These are phyloP conservation scores for Trichocladium antarcticum DNA, from an alignment of 495 filamentous ascomycete genomes.

Conservation along the genomic window DNA sequence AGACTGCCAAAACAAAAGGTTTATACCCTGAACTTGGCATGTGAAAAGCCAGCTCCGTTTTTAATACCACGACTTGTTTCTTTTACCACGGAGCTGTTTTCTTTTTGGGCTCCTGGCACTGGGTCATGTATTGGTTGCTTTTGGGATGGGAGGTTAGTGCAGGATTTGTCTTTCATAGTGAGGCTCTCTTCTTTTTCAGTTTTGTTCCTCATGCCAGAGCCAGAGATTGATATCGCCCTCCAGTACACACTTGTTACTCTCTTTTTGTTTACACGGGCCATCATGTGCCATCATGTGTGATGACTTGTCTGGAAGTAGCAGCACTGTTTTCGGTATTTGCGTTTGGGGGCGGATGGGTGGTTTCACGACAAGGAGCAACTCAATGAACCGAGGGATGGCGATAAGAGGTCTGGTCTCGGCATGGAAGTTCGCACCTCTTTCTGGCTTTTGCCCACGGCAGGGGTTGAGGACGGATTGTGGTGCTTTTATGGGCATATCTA, in stretches of 20 bases:
- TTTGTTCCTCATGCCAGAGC: neutral
- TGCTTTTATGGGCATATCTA: too few relatives aligned
- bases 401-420: constrained; percentile 24
- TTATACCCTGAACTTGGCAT: constrained; percentile 16
- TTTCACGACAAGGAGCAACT: neutral
- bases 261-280: neutral
- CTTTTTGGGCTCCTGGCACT: neutral
- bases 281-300: neutral
- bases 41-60: constrained; percentile 10
- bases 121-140: neutral
- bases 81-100: neutral
- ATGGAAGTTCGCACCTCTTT: constrained; percentile 30
- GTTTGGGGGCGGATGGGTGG: constrained; percentile 22
- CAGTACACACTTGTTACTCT: neutral
- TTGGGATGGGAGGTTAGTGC: neutral
- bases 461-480: constrained; percentile 11
- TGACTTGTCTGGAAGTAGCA: constrained; percentile 20
- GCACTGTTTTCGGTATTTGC: constrained; percentile 16
- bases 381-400: constrained; percentile 15
- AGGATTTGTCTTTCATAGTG: neutral
- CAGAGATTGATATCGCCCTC: neutral
- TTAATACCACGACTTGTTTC: constrained; percentile 9
- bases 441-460: neutral
- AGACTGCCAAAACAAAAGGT: constrained; percentile 6
- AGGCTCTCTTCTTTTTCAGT: neutral